Conservation (phyloP, 2,329 filamentous ascomycete species). For the Fusarium incarnatum region DNA sequence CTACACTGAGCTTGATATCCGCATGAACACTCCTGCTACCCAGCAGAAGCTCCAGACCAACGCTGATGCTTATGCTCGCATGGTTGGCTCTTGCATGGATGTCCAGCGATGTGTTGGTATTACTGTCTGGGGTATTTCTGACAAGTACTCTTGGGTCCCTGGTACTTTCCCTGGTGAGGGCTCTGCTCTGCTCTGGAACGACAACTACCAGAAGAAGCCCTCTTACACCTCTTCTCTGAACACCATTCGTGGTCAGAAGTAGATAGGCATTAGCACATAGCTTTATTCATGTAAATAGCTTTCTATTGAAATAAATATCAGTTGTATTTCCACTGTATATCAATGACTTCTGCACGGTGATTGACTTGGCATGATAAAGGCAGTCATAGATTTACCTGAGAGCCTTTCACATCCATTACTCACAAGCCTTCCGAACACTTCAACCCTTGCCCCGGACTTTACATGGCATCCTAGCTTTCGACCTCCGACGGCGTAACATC, state of each 20-base stretch:
- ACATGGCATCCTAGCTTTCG: too few species aligned
- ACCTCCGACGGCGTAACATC: too few species aligned
- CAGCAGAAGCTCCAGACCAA: constrained; percentile 17
- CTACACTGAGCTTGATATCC: constrained; percentile 17
- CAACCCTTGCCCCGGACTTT: too few species aligned
- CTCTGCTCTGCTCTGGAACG: constrained; percentile 17
- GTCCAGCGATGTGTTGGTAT: constrained; percentile 23
- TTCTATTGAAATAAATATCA: background rate
- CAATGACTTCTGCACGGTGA: too few species aligned
- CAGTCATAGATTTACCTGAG: too few species aligned
- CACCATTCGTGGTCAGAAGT: constrained; percentile 5
- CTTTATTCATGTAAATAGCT: background rate
- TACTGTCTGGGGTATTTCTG: constrained; percentile 24
- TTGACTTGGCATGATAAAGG: too few species aligned
- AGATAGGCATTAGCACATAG: rapidly evolving
- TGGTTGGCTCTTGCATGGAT: constrained; percentile 22
- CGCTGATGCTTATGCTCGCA: constrained; percentile 11
- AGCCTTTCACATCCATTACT: too few species aligned
- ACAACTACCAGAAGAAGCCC: constrained; percentile 26
- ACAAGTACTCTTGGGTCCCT: constrained; percentile 23
- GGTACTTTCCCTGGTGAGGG: constrained; percentile 10
- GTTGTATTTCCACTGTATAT: too few species aligned
- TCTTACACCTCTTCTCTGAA: constrained; percentile 17
- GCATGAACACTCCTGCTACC: constrained; percentile 15
- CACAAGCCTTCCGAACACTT: too few species aligned